Conservation (phyloP, 2,329 filamentous ascomycete species). For the Ophiostoma sp. region DNA sequence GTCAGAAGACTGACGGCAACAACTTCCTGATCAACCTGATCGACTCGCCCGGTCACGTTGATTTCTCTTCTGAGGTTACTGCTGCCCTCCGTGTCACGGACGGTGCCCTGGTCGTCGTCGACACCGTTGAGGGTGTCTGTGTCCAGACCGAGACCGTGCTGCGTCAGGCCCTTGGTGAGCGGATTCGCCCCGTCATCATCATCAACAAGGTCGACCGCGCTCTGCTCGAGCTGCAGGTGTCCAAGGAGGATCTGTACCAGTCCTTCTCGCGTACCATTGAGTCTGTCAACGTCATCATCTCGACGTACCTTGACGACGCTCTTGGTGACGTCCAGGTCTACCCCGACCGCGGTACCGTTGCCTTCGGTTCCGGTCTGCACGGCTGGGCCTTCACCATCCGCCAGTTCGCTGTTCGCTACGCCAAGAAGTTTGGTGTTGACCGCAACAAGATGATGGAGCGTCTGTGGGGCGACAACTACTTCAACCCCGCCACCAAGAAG, state of each 20-base stretch:
- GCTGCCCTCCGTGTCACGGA: slow-evolving; percentile 99
- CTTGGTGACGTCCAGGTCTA: slow-evolving; percentile 99
- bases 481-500: slow-evolving; percentile 99
- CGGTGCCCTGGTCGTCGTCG: slow-evolving; percentile 98
- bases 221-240: slow-evolving; percentile 96
- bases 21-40: slow-evolving; percentile 99
- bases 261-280: slow-evolving; percentile 99
- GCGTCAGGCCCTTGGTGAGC: slow-evolving; percentile 97
- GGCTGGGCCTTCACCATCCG: slow-evolving; percentile 99
- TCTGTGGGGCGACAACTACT: slow-evolving; percentile 99
- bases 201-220: slow-evolving; percentile 99
- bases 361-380: slow-evolving; percentile 99
- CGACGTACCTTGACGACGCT: slow-evolving; percentile 95
- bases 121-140: slow-evolving; percentile 99
- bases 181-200: slow-evolving; percentile 99
- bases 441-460: slow-evolving; percentile 99
- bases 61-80: slow-evolving; percentile 99
- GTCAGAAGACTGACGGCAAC: slow-evolving; percentile 82
- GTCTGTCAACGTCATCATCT: slow-evolving; percentile 99
- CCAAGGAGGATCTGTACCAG: slow-evolving; percentile 99
- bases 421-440: slow-evolving; percentile 99
- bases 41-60: slow-evolving; percentile 99
- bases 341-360: slow-evolving; percentile 95
- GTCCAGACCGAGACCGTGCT: slow-evolving; percentile 99
- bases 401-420: slow-evolving; percentile 93